Evolutionary conservation across 1,139 yeast genomes (phyloP).

Genomic region (Torulaspora globosa): DNA sequence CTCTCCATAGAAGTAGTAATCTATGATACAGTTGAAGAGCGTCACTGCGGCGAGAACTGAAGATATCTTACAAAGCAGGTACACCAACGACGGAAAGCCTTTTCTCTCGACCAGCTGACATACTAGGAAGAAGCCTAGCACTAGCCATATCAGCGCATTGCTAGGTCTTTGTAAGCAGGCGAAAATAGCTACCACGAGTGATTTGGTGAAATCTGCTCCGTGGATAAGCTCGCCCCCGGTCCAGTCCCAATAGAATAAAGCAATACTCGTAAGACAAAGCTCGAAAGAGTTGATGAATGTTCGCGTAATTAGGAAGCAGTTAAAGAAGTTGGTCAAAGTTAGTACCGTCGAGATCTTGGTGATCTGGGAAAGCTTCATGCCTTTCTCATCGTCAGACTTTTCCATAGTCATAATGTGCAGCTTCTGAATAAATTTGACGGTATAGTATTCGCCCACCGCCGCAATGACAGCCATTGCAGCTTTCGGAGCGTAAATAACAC

Average conservation of each 20-base stretch:
- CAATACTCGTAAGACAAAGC: constrained; percentile 64
- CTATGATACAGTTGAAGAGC: constrained; percentile 46
- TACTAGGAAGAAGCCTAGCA: constrained; percentile 47
- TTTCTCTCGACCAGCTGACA: constrained; percentile 19
- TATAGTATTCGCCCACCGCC: constrained; percentile 62
- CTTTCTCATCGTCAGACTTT: constrained; percentile 21
- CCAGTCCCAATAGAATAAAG: constrained; percentile 75
- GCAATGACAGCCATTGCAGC: constrained; percentile 67
- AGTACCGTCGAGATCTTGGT: constrained; percentile 37
- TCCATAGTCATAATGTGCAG: constrained; percentile 33
- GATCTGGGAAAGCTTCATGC: constrained; percentile 23
- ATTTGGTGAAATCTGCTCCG: constrained; percentile 23
- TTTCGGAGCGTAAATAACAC: constrained; percentile 53
- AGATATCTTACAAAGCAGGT: constrained; percentile 28
- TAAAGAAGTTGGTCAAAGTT: constrained; percentile 70
- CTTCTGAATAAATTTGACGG: constrained; percentile 47
- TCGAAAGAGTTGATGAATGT: constrained; percentile 87
- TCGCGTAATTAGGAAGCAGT: constrained; percentile 75
- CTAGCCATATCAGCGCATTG: constrained; percentile 68
- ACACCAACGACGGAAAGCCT: constrained; percentile 14
- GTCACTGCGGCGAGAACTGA: constrained; percentile 28
- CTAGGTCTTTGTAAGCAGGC: constrained; percentile 79
- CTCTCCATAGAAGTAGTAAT: constrained; percentile 56
- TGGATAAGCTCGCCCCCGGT: constrained; percentile 30
- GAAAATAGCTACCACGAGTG: constrained; percentile 46